Evolutionary conservation across 2,329 filamentous ascomycete species (phyloP).

Genomic region (Penicillium italicum): DNA sequence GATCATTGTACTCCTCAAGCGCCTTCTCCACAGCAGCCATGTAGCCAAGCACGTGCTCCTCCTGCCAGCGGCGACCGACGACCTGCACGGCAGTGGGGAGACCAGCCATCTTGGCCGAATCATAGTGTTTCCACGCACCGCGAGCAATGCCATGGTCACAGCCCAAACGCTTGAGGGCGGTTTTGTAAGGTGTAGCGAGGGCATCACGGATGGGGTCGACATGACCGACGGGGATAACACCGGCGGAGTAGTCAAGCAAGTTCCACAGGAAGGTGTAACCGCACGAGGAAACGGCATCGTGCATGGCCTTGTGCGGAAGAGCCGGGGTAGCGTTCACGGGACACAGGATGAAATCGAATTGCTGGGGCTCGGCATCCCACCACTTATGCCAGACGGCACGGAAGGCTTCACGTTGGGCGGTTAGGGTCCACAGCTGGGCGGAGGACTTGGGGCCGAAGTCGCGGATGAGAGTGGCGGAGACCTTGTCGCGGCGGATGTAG

Average conservation of each 20-base stretch:
- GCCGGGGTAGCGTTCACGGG: slow-evolving; percentile 90
- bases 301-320: slow-evolving; percentile 81
- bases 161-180: slow-evolving; percentile 35
- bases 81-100: slow-evolving; percentile 83
- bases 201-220: slow-evolving; percentile 70
- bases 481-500: slow-evolving; percentile 69
- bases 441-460: slow-evolving; percentile 71
- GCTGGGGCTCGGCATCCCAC: slow-evolving; percentile 67
- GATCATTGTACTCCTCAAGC: slow-evolving; percentile 50
- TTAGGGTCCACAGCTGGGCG: slow-evolving; percentile 78
- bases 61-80: slow-evolving; percentile 72
- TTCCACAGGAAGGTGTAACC: slow-evolving; percentile 96
- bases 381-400: slow-evolving; percentile 76
- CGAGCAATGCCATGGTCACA: slow-evolving; percentile 71
- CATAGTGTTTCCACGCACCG: slow-evolving; percentile 82
- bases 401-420: slow-evolving; percentile 71
- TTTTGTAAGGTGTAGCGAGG: slow-evolving; percentile 51
- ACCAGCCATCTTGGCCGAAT: slow-evolving; percentile 78
- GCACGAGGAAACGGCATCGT: slow-evolving; percentile 77
- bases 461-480: slow-evolving; percentile 75
- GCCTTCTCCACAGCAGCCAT: slow-evolving; percentile 78
- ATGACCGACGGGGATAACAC: slow-evolving; percentile 79
- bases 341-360: slow-evolving; percentile 76
- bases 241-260: slow-evolving; percentile 80
- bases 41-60: slow-evolving; percentile 79